phyloP scores from a whole-genome alignment of 805 yeast species.

The Candida krabiensis region DNA sequence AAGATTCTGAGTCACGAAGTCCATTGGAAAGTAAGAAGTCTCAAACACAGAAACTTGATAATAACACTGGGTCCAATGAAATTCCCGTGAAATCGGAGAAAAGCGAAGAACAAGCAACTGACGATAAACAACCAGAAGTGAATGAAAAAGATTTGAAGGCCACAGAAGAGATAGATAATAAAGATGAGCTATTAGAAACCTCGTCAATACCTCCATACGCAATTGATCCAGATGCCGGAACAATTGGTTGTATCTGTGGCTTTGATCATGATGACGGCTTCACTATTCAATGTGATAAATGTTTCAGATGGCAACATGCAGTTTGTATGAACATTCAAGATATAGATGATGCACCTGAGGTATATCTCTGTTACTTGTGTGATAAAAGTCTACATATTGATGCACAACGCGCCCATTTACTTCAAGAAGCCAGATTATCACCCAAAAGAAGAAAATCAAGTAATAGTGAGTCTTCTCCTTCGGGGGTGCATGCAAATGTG shows the following conservation, averaged over 20 bases:
- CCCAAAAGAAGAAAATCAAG: constrained; percentile 32
- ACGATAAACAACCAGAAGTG: neutral
- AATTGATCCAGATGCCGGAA: constrained; percentile 80
- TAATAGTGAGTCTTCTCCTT: constrained; percentile 11
- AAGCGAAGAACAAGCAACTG: neutral
- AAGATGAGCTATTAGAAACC: constrained; percentile 1
- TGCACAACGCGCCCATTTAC: constrained; percentile 33
- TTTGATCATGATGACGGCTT: constrained; percentile 88
- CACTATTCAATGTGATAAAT: constrained; percentile 90
- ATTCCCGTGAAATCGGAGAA: constrained; percentile 1
- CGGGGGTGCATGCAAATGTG: constrained; percentile 2
- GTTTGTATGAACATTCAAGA: constrained; percentile 79
- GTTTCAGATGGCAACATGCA: constrained; percentile 95
- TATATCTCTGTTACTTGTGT: constrained; percentile 78
- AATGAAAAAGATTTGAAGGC: neutral
- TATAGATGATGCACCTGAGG: constrained; percentile 77
- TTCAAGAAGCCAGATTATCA: constrained; percentile 35
- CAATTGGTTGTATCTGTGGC: constrained; percentile 87
- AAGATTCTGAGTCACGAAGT: neutral
- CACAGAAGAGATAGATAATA: constrained; percentile 4
- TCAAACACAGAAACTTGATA: neutral
- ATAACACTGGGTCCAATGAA: constrained; percentile 6
- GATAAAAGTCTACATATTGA: constrained; percentile 46
- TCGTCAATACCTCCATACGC: constrained; percentile 42
- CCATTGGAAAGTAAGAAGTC: neutral